These are phyloP conservation scores for Metschnikowia shivogae DNA, from an alignment of 805 yeast genomes.

Conservation along the genomic window DNA sequence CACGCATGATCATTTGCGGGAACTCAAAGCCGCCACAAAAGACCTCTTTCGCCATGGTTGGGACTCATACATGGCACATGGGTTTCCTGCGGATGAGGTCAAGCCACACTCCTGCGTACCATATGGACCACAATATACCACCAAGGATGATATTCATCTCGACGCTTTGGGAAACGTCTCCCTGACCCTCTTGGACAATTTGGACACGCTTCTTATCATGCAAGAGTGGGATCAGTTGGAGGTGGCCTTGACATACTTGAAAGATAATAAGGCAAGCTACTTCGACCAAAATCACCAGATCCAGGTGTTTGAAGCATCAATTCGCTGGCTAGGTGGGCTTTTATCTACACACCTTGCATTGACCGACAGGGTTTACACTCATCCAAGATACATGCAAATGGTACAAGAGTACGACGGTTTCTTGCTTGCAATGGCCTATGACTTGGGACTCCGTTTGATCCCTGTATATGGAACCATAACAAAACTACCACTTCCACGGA, in stretches of 20 bases:
- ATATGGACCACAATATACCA: slow-evolving; percentile 56
- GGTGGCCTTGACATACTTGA: slow-evolving; percentile 25
- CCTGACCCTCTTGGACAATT: slow-evolving; percentile 69
- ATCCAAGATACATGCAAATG: slow-evolving; percentile 10
- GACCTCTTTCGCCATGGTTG: slow-evolving; percentile 71
- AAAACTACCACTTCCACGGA: slow-evolving; percentile 75
- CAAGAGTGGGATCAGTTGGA: slow-evolving; percentile 57
- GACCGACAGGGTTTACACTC: slow-evolving; percentile 21
- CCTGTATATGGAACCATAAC: slow-evolving; percentile 64
- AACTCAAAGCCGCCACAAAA: slow-evolving; percentile 44
- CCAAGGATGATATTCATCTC: slow-evolving; percentile 56
- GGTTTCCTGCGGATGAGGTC: slow-evolving; percentile 81
- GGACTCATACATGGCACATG: slow-evolving; percentile 61
- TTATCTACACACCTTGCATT: slow-evolving; percentile 65
- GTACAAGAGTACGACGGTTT: slow-evolving; percentile 59
- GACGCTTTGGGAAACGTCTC: slow-evolving; percentile 86
- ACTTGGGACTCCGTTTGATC: slow-evolving; percentile 66
- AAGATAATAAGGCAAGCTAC: slow-evolving; percentile 35
- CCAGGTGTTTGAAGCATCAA: slow-evolving; percentile 85
- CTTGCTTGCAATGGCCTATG: slow-evolving; percentile 65
- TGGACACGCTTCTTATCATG: slow-evolving; percentile 75
- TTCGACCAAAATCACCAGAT: slow-evolving; percentile 67
- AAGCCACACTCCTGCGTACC: slow-evolving; percentile 69
- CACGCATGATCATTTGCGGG: slow-evolving; percentile 33
- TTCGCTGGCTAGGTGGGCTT: slow-evolving; percentile 78